Conservation (phyloP, 2,329 filamentous ascomycete genomes). For the Fusarium torulosum region DNA sequence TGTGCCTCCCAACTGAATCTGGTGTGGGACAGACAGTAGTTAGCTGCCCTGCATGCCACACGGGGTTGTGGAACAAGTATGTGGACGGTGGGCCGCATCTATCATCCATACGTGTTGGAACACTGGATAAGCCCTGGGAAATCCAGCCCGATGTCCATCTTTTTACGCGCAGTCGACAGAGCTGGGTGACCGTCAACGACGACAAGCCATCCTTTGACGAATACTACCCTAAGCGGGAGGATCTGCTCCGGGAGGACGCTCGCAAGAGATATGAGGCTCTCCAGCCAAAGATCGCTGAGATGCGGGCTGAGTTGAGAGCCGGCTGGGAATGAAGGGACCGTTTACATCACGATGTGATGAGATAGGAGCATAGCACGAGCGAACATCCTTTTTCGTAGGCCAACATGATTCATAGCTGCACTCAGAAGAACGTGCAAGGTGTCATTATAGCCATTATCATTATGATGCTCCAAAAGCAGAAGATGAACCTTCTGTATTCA, state of each 20-base stretch:
- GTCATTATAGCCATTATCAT: constrained; percentile 36
- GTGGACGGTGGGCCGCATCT: constrained; percentile 48
- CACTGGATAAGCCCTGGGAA: constrained; percentile 56
- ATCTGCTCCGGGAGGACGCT: constrained; percentile 52
- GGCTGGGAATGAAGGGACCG: constrained; percentile 2
- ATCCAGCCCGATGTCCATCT: constrained; percentile 61
- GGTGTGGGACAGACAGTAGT: constrained; percentile 56
- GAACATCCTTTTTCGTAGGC: neutral
- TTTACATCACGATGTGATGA: neutral
- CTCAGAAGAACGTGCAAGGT: constrained; percentile 3
- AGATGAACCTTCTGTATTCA: constrained; percentile 43
- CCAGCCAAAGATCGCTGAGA: constrained; percentile 36
- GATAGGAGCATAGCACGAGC: neutral
- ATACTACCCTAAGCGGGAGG: constrained; percentile 52
- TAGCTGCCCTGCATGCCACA: constrained; percentile 58
- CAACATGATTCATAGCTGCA: neutral
- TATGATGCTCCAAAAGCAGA: constrained; percentile 29
- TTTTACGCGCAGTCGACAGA: constrained; percentile 55
- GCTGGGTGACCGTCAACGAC: constrained; percentile 55
- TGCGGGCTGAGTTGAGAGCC: constrained; percentile 34
- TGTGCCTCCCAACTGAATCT: constrained; percentile 56
- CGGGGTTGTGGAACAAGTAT: constrained; percentile 59
- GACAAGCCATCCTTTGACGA: constrained; percentile 54
- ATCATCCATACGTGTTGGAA: constrained; percentile 59
- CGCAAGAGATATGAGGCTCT: constrained; percentile 49